phyloP scores from a whole-genome alignment of 768 basidiomycete genomes.

The Termitomyces titanicus region DNA sequence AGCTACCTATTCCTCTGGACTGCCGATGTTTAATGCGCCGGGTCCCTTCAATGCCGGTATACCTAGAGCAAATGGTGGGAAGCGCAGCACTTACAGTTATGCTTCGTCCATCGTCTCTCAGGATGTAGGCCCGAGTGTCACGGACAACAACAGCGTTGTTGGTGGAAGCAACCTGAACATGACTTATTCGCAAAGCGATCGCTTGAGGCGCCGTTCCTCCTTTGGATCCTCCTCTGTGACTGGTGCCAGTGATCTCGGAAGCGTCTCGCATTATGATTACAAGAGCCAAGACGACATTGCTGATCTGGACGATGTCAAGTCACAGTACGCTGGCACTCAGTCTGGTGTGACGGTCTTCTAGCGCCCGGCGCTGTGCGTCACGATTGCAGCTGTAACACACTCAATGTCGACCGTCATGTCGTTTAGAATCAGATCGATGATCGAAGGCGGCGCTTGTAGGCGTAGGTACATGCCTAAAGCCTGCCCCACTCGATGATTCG shows the following conservation, averaged over 20 bases:
- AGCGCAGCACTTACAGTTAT: conserved; percentile 78
- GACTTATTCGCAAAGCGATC: conserved; percentile 88
- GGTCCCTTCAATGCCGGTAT: conserved; percentile 69
- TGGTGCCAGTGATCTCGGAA: conserved; percentile 75
- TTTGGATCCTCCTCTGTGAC: conserved; percentile 67
- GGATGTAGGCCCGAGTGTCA: conserved; percentile 67
- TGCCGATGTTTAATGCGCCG: conserved; percentile 76
- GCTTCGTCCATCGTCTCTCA: conserved; percentile 94
- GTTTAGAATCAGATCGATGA: conserved; percentile 7
- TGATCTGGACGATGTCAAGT: conserved; percentile 85
- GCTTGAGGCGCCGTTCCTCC: conserved; percentile 73
- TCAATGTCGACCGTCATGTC: conserved; percentile 6
- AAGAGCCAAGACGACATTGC: conserved; percentile 85
- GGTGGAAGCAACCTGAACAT: conserved; percentile 56
- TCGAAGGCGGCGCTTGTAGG: conserved; percentile 7
- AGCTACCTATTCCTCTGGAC: conserved; percentile 89
- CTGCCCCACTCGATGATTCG: conserved; percentile 5
- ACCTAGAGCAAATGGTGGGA: conserved; percentile 61
- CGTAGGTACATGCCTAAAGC: background rate
- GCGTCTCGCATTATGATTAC: conserved; percentile 75
- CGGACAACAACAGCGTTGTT: conserved; percentile 60
- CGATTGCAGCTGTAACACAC: conserved; percentile 3
- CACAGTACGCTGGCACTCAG: conserved; percentile 84
- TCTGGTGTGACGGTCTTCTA: conserved; percentile 83
- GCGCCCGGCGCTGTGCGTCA: conserved; percentile 2